Evolutionary conservation across 495 filamentous ascomycete species (phyloP).

Genomic region (Podospora appendiculata): DNA sequence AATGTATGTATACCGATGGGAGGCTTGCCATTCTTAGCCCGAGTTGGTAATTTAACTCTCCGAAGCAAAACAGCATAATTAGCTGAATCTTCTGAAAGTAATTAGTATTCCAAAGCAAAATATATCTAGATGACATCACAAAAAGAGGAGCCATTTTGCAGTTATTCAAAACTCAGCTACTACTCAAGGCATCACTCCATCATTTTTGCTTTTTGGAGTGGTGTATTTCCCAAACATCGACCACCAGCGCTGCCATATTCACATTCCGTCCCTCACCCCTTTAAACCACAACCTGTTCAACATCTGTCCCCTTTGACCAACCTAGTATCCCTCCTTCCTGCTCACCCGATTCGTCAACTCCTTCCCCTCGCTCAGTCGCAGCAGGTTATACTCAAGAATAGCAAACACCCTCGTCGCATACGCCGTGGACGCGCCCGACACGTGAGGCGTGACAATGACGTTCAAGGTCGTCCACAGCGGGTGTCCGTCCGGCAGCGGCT

Average conservation of each 20-base stretch:
- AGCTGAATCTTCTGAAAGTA: no score
- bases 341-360: constrained; percentile 51
- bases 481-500: constrained; percentile 64
- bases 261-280: not conserved
- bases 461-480: constrained; percentile 69
- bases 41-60: no score
- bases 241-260: not conserved
- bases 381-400: constrained; percentile 53
- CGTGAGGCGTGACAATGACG: constrained; percentile 72
- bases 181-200: no score
- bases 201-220: no score
- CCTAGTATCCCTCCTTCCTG: constrained; percentile 15
- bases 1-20: no score
- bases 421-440: constrained; percentile 52
- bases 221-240: no score
- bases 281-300: not conserved
- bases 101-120: no score
- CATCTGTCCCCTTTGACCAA: not conserved
- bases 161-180: no score
- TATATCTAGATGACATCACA: no score
- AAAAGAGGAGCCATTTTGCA: no score
- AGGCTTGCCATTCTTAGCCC: no score
- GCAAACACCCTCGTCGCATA: constrained; percentile 57
- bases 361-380: constrained; percentile 48
- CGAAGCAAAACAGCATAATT: no score